These are phyloP conservation scores for Grifola frondosa DNA, from an alignment of 1,284 basidiomycete genomes.

Conservation along the genomic window DNA sequence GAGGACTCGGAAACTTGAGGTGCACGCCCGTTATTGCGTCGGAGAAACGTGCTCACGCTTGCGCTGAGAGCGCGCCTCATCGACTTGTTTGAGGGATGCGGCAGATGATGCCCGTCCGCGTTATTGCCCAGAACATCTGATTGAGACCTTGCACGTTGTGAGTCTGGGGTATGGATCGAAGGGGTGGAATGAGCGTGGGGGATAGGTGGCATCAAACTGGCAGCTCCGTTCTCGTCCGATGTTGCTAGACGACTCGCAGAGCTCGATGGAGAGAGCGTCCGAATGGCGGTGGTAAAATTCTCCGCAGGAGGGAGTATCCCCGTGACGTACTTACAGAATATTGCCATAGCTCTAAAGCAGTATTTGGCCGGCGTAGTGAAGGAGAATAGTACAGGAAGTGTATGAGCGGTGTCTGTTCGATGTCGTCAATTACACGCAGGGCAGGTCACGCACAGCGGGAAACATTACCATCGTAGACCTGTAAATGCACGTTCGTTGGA, in stretches of 20 bases:
- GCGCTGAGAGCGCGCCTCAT: slow-evolving; percentile 22
- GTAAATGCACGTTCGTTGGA: slow-evolving; percentile 89
- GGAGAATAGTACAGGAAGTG: slow-evolving; percentile 77
- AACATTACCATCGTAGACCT: slow-evolving; percentile 75
- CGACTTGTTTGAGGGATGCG: too few species aligned
- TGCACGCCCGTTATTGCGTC: slow-evolving; percentile 2
- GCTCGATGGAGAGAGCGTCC: slow-evolving; percentile 14
- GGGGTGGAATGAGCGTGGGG: too few species aligned
- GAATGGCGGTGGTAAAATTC: not conserved
- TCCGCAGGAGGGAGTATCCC: slow-evolving; percentile 36
- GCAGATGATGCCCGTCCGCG: too few species aligned
- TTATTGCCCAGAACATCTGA: too few species aligned
- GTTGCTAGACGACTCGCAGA: too few species aligned
- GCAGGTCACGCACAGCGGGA: not conserved
- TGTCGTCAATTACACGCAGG: not conserved
- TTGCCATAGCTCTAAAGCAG: slow-evolving; percentile 72
- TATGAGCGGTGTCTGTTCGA: slow-evolving; percentile 64
- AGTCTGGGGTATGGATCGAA: too few species aligned
- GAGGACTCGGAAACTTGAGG: not conserved
- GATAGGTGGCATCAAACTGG: too few species aligned
- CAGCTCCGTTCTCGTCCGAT: too few species aligned
- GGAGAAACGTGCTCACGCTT: slow-evolving; percentile 19
- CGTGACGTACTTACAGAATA: slow-evolving; percentile 64
- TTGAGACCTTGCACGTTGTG: too few species aligned
- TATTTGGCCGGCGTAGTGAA: slow-evolving; percentile 83